Evolutionary conservation across 75 land plant genomes (phyloP), one percentile per base, ranked within the genome.

Genomic region (Pinus tabuliformis): DNA sequence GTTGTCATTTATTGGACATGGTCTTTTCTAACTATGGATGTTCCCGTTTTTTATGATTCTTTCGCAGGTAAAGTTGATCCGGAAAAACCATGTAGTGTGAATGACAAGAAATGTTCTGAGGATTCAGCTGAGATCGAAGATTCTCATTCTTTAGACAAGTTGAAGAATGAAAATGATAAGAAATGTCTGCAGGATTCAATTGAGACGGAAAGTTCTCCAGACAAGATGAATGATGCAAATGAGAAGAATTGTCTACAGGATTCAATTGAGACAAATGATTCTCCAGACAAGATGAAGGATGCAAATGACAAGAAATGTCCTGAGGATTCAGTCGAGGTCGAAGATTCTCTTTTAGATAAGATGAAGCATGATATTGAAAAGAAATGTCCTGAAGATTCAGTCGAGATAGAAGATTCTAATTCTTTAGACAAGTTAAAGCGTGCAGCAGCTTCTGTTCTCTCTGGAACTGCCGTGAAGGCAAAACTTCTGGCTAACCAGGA

Each of bases 381-480:
- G 54, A 42, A 68, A 37, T n/a, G 54, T n/a, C 72, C 72, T 42
- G 72, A 68, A 68, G 52, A 68, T 68, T 42, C 36, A n/a, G 49
- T 68, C n/a, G 61, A 59, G 39, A 36, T 18, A 12, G 84, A 74
- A 37, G 60, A 82, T 61, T 82, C 88, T 4, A 63, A 52, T 28
- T 26, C 56, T 15, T 26, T 81, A 59, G 87, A 84, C 56, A 89
- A 79, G 57, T 33, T 96, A 26, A 91, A 89, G 83, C 86, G 79
- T 36, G 98, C 91, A 57, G 99, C 99, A 57, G 74, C 88, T 56
- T 81, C 95, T 59, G 88, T 91, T 36, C 77, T 96, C 24, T 88
- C 99, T 42, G 93, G 98, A 59, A 95, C 93, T 75, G 93, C 99
- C 36, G 98, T 96, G 73, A 96, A 94, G 83, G 99, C 98, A 36